Conservation (phyloP, 371 early-diverging fungal species). For the Smittium culicis region DNA sequence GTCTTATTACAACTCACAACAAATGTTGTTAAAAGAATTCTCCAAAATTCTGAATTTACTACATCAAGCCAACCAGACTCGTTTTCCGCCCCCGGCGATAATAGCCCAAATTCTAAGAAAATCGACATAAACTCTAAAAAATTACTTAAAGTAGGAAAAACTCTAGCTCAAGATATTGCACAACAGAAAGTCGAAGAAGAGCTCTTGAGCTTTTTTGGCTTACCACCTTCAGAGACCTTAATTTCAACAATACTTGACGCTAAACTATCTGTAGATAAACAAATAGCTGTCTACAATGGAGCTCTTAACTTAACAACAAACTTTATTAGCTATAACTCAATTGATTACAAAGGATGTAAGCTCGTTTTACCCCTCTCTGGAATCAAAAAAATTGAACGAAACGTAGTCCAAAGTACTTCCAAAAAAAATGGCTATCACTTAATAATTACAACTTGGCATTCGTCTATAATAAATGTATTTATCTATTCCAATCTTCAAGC, state of each 20-base stretch:
- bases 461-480: slow-evolving; percentile 24
- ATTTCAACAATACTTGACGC: slow-evolving; percentile 32
- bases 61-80: slow-evolving; percentile 23
- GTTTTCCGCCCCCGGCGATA: neutral
- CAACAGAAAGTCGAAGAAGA: slow-evolving; percentile 61
- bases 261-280: slow-evolving; percentile 14
- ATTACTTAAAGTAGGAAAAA: slow-evolving; percentile 1
- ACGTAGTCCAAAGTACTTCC: slow-evolving; percentile 22
- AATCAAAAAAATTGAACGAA: slow-evolving; percentile 74
- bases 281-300: slow-evolving; percentile 37
- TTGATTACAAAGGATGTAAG: slow-evolving; percentile 41
- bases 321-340: slow-evolving; percentile 68
- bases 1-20: slow-evolving; percentile 77
- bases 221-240: slow-evolving; percentile 31
- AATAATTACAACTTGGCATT: slow-evolving; percentile 32
- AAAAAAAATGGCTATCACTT: slow-evolving; percentile 25
- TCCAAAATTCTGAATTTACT: slow-evolving; percentile 61
- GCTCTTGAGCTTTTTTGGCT: slow-evolving; percentile 39
- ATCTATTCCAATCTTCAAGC: slow-evolving; percentile 27
- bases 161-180: slow-evolving; percentile 30
- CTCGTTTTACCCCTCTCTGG: slow-evolving; percentile 74
- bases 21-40: slow-evolving; percentile 70
- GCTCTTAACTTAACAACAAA: slow-evolving; percentile 62
- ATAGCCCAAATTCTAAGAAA: neutral
- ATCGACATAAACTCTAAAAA: neutral